Conservation (phyloP, 768 basidiomycete species). For the Suillus occidentalis region DNA sequence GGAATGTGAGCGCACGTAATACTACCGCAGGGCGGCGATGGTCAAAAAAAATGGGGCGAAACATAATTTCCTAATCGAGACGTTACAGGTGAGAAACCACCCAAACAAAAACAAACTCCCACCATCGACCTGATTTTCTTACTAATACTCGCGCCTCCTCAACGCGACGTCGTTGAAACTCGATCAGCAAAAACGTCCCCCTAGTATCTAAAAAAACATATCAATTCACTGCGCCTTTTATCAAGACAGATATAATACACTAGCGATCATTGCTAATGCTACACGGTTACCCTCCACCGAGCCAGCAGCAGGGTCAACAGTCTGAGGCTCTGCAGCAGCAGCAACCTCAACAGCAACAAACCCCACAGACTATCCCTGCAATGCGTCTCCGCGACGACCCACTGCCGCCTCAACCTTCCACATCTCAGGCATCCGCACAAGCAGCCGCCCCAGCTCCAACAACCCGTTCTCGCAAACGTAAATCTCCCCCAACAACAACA, state of each 20-base stretch:
- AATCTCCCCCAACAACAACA: conserved; percentile 52
- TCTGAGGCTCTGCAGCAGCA: conserved; percentile 30
- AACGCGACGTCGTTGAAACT: conserved; percentile 26
- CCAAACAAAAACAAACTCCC: conserved; percentile 26
- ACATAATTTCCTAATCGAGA: not conserved
- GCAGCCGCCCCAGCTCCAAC: conserved; percentile 11
- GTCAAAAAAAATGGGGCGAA: not conserved
- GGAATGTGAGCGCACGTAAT: conserved; percentile 6
- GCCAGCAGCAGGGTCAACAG: conserved; percentile 5
- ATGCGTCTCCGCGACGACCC: conserved; percentile 68
- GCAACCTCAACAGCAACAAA: conserved; percentile 19
- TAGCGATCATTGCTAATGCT: conserved; percentile 6
- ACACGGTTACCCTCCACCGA: not conserved
- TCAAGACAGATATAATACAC: not conserved
- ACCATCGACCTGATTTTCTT: conserved; percentile 28
- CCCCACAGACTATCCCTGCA: conserved; percentile 21
- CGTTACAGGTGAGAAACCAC: not conserved
- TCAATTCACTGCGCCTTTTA: not conserved
- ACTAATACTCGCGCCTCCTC: conserved; percentile 38
- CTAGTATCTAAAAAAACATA: conserved; percentile 1
- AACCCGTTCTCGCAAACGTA: conserved; percentile 60
- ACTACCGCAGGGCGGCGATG: not conserved
- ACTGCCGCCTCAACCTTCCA: conserved; percentile 16
- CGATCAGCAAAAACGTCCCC: conserved; percentile 23
- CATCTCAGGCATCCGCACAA: conserved; percentile 16